A percentile compares a stretch with the other conserved stretches of the same genome.
Evolutionary conservation across 306 rosid species (phyloP).

Genomic region (Castanea sativa): DNA sequence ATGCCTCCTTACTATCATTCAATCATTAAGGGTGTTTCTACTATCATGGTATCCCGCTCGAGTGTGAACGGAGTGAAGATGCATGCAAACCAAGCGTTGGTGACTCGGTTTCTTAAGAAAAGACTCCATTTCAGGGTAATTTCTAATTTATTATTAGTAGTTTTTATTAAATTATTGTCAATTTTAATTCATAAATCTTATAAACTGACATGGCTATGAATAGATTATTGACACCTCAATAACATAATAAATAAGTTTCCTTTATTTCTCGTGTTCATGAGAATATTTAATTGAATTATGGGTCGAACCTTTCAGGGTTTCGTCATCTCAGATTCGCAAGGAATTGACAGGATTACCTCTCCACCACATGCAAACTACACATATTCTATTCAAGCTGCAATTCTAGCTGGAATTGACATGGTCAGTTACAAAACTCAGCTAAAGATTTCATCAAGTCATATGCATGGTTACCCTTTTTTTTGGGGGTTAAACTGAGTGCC

Average conservation of each 20-base stretch:
- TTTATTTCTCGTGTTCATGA: too few species aligned
- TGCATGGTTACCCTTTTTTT: neutral
- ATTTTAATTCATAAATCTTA: too few species aligned
- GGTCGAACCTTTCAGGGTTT: neutral
- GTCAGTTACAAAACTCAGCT: neutral
- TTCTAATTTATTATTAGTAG: neutral
- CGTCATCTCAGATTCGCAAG: neutral
- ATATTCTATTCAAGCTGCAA: neutral
- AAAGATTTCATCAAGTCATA: neutral
- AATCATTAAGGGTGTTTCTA: constrained; percentile 3
- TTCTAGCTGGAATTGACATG: constrained; percentile 10
- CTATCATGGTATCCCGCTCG: neutral
- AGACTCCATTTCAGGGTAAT: neutral
- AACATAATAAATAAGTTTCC: too few species aligned
- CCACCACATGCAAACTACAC: constrained; percentile 2
- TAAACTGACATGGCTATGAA: too few species aligned
- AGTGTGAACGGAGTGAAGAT: constrained; percentile 17
- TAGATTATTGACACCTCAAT: too few species aligned
- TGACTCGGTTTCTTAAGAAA: neutral
- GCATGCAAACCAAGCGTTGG: neutral
- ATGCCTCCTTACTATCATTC: constrained; percentile 9
- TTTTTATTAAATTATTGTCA: neutral
- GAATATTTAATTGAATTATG: neutral
- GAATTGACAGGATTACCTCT: constrained; percentile 3
- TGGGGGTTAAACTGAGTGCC: neutral